A percentile compares a stretch with the other conserved stretches of the same genome.
Evolutionary conservation across 2,329 filamentous ascomycete species (phyloP).

Genomic region (Talaromyces sp.): DNA sequence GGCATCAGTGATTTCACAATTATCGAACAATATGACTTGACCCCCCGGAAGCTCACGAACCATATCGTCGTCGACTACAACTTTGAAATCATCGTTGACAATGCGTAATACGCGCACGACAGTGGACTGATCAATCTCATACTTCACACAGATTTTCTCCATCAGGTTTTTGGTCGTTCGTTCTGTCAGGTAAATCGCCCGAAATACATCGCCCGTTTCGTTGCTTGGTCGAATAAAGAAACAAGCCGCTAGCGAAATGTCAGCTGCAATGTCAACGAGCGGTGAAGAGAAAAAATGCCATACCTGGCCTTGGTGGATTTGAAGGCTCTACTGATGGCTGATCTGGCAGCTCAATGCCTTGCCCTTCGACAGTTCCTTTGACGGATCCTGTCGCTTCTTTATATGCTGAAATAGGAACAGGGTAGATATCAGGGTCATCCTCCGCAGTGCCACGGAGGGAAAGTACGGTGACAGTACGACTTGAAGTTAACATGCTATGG

Average conservation of each 20-base stretch:
- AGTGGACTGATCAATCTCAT: constrained; percentile 72
- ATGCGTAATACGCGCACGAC: constrained; percentile 73
- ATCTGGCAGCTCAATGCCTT: constrained; percentile 27
- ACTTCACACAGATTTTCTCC: constrained; percentile 73
- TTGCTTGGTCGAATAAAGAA: constrained; percentile 72
- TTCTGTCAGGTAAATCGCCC: constrained; percentile 81
- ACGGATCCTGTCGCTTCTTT: constrained; percentile 35
- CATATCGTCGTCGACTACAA: constrained; percentile 89
- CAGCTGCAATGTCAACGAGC: constrained; percentile 27
- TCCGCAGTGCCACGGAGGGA: constrained; percentile 47
- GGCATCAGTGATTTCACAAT: constrained; percentile 56
- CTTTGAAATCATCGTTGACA: constrained; percentile 72
- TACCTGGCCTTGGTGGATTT: no score
- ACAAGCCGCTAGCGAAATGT: constrained; percentile 66
- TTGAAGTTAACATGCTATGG: constrained; percentile 53
- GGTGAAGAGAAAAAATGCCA: no score
- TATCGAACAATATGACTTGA: constrained; percentile 79
- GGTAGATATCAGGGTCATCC: constrained; percentile 50
- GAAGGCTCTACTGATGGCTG: constrained; percentile 13
- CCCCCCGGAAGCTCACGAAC: constrained; percentile 82
- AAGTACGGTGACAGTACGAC: constrained; percentile 45
- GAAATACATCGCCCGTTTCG: constrained; percentile 66
- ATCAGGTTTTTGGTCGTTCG: constrained; percentile 76
- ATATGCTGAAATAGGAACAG: constrained; percentile 42
- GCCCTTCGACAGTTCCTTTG: background rate